Percentiles rank a stretch among this genome's conserved stretches.
These are phyloP conservation scores for Candida neerlandica DNA, from an alignment of 1,139 yeast species.

Conservation along the genomic window DNA sequence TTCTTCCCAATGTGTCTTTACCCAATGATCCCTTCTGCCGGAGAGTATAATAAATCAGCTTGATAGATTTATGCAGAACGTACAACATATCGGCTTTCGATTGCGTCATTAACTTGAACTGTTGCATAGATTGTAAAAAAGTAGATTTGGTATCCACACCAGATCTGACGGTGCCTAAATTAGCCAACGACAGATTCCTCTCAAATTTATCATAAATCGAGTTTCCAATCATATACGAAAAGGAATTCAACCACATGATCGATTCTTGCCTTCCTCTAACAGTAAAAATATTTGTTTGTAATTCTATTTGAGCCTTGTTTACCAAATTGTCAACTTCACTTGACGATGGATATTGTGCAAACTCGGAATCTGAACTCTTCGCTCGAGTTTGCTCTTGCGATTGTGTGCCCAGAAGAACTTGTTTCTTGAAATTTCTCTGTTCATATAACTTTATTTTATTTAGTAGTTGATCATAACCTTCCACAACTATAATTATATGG, in stretches of 20 bases:
- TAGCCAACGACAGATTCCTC: slow-evolving; percentile 55
- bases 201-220: slow-evolving; percentile 57
- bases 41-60: slow-evolving; percentile 35
- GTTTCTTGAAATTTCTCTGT: slow-evolving; percentile 46
- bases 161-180: slow-evolving; percentile 55
- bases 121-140: slow-evolving; percentile 51
- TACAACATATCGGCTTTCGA: slow-evolving; percentile 38
- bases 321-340: slow-evolving; percentile 39
- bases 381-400: slow-evolving; percentile 10
- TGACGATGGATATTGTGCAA: slow-evolving; percentile 29
- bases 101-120: slow-evolving; percentile 60
- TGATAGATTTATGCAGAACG: slow-evolving; percentile 40
- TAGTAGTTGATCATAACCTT: slow-evolving; percentile 50
- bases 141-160: slow-evolving; percentile 52
- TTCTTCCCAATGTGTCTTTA: slow-evolving; percentile 27
- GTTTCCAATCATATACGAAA: slow-evolving; percentile 57
- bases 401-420: slow-evolving; percentile 33
- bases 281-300: slow-evolving; percentile 49
- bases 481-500: slow-evolving; percentile 47
- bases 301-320: slow-evolving; percentile 30
- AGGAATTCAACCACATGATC: slow-evolving; percentile 54
- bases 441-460: slow-evolving; percentile 45
- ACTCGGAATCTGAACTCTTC: slow-evolving; percentile 13
- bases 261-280: slow-evolving; percentile 51
- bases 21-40: slow-evolving; percentile 29